Base-by-base conservation (phyloP, 2,329 filamentous ascomycete species). In the Ophiocordyceps unilateralis region DNA sequence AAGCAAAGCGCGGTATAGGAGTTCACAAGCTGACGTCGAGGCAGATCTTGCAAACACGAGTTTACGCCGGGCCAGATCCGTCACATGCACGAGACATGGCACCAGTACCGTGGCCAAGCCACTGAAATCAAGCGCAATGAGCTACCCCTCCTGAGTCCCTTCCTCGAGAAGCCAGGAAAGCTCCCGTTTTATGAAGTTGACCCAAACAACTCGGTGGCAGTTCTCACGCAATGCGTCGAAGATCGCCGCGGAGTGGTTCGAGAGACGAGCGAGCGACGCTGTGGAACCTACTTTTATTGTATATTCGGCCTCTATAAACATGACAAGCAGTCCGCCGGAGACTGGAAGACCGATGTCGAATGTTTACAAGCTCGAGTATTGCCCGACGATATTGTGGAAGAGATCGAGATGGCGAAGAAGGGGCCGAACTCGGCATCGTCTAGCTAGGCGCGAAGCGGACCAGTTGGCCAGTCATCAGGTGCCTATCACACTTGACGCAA, bases 51-150 rank as follows among this genome's bases (percentile, higher is more conserved):
- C 32, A 45, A 43, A 11, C 40, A 23, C 9, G 42, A 47, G 36
- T 49, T 49, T 28, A 48, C 48, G 3, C 40, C 46, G 19, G 48
- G 47, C 15, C 48, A 49, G 30, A 40, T 45, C 12, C 38, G 37
- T 19, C 43, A 46, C 12, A 49, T 49, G 46, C 41, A 30, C 26
- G 39, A 20, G 14, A 24, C 41, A n/a, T 49, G 46, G 46, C 20
- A 40, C 14, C 26, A 19, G 6, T 44, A 37, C 19, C 43, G 49
- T 21, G 30, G 21, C 7, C 20, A 19, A 10, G 19, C 12, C 24
- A 14, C 12, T 5, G 14, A 2, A 15, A 8, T 17, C 7, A 2
- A n/a, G 10, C 40, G 7, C 14, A 8, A 20, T 8, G 17, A 19
- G 26, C 26, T 41, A 11, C 10, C n/a, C 4, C 26, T 22, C 6